Conservation (phyloP, 176 grass and related monocot genomes). For the Raddia distichophylla region DNA sequence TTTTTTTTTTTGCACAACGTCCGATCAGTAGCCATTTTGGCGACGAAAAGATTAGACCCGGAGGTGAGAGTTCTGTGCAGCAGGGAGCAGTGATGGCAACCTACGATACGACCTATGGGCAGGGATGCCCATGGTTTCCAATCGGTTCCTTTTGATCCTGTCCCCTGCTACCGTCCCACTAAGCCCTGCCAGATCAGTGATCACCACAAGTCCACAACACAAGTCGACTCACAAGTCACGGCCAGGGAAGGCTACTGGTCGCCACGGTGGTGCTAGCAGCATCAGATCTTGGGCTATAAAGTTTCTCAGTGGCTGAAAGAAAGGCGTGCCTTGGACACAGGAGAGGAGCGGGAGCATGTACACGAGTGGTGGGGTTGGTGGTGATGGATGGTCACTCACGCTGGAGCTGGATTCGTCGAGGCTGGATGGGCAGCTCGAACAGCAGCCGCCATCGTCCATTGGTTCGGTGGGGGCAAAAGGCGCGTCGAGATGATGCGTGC, state of each 20-base stretch:
- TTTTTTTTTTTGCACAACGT: too few relatives aligned
- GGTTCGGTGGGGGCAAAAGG: conserved; percentile 2
- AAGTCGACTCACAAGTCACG: not conserved
- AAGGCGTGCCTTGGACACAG: too few relatives aligned
- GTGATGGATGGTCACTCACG: not conserved
- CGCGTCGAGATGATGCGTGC: not conserved
- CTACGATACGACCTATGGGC: too few relatives aligned
- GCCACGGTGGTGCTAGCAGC: not conserved
- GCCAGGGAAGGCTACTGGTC: not conserved
- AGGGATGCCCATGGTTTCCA: not conserved
- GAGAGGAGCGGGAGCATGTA: not conserved
- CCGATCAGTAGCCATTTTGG: too few relatives aligned
- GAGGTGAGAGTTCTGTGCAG: too few relatives aligned
- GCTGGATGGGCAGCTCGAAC: not conserved
- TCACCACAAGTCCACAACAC: not conserved
- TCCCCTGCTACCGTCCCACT: not conserved
- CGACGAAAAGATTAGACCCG: too few relatives aligned
- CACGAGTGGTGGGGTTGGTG: not conserved
- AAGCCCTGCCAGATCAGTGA: not conserved
- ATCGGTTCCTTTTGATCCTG: not conserved
- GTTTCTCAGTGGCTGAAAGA: too few relatives aligned
- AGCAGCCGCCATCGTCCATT: not conserved
- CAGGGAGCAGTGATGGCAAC: too few relatives aligned
- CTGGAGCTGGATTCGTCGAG: not conserved
- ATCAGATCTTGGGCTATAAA: too few relatives aligned